Conservation (phyloP, 129 eudicot species). For the Daucus carota region DH1_v3.0 NC_030381.2:36180001-36180500, state of each 20-base stretch:
- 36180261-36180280: constrained; percentile 54
- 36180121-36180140: constrained; percentile 55
- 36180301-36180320: constrained; percentile 50
- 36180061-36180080: constrained; percentile 8
- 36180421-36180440: constrained; percentile 74
- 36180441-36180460: constrained; percentile 51
- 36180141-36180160: constrained; percentile 40
- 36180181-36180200: constrained; percentile 45
- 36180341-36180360: constrained; percentile 47
- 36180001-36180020: constrained; percentile 76
- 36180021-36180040: constrained; percentile 59
- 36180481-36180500: constrained; percentile 33
- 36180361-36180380: constrained; percentile 55
- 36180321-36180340: constrained; percentile 36
- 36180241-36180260: constrained; percentile 19
- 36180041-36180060: constrained; percentile 44
- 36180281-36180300: constrained; percentile 78
- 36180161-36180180: constrained; percentile 37
- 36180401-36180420: constrained; percentile 59
- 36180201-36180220: constrained; percentile 55
- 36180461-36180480: constrained; percentile 49
- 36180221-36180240: constrained; percentile 34
- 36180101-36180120: constrained; percentile 41
- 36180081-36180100: constrained; percentile 43
- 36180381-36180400: constrained; percentile 37